Evolutionary conservation across 805 yeast genomes (phyloP).

Genomic region (Saccharomycopsis malanga): DNA sequence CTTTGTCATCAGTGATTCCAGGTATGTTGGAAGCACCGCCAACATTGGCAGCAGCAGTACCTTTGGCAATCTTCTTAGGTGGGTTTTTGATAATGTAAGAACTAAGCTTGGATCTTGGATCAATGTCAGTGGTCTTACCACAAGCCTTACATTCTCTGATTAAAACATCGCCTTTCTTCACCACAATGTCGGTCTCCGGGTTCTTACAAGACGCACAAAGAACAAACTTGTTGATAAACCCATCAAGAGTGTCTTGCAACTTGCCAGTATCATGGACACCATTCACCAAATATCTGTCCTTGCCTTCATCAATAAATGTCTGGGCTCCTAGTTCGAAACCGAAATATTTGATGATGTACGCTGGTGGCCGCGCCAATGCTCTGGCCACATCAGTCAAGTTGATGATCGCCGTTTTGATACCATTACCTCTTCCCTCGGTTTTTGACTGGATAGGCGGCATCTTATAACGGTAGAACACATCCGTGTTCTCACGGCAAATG

Average conservation of each 20-base stretch:
- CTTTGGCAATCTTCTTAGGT: conserved; percentile 47
- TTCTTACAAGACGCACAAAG: conserved; percentile 92
- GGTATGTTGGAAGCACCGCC: conserved; percentile 23
- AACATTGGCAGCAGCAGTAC: conserved; percentile 47
- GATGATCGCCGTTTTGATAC: conserved; percentile 92
- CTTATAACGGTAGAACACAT: conserved; percentile 98
- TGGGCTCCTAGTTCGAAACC: conserved; percentile 98
- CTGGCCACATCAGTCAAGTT: conserved; percentile 91
- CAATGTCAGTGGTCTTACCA: conserved; percentile 54
- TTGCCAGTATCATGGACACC: conserved; percentile 89
- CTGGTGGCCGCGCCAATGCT: conserved; percentile 87
- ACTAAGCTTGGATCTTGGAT: conserved; percentile 38
- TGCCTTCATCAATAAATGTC: conserved; percentile 70
- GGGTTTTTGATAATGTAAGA: conserved; percentile 44
- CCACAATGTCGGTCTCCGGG: conserved; percentile 90
- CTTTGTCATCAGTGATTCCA: conserved; percentile 35
- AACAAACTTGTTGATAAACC: conserved; percentile 87
- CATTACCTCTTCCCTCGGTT: conserved; percentile 98
- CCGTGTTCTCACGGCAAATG: conserved; percentile 94
- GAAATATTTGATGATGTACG: conserved; percentile 87
- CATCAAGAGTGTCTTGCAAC: conserved; percentile 90
- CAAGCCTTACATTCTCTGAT: conserved; percentile 97
- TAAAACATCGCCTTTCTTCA: conserved; percentile 67
- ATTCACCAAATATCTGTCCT: conserved; percentile 85
- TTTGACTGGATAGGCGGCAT: conserved; percentile 98